phyloP scores from a whole-genome alignment of 257 asterid species.

The Echium plantagineum region DNA sequence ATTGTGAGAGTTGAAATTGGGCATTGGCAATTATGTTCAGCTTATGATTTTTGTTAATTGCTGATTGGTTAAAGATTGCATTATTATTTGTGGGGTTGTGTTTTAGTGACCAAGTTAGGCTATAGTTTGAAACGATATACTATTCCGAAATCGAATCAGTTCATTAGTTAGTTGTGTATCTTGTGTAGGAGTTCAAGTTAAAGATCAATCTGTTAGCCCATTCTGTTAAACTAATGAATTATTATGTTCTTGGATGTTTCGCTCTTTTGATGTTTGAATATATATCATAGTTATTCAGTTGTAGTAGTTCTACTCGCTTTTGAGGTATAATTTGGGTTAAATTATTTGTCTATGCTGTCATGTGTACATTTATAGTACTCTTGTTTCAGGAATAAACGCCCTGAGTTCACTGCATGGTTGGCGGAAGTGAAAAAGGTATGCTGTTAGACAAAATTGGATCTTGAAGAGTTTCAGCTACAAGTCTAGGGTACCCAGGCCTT shows the following conservation, averaged over 20 bases:
- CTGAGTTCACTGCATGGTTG: constrained; percentile 94
- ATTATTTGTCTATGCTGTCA: neutral
- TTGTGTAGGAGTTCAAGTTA: neutral
- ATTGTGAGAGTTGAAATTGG: too few species aligned
- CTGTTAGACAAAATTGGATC: neutral
- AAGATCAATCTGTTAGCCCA: neutral
- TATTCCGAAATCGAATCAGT: too few species aligned
- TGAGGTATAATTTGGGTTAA: too few species aligned
- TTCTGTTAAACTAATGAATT: neutral
- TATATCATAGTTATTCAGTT: neutral
- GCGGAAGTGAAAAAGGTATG: constrained; percentile 76
- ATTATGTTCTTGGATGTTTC: neutral
- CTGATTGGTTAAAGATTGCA: neutral
- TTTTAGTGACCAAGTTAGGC: neutral
- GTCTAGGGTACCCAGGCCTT: neutral
- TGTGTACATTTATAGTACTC: neutral
- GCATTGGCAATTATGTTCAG: too few species aligned
- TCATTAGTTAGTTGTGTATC: neutral
- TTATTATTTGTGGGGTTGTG: too few species aligned
- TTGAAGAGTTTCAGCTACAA: neutral
- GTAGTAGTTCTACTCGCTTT: neutral
- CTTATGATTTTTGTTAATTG: too few species aligned
- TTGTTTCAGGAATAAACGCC: constrained; percentile 76
- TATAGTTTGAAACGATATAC: neutral
- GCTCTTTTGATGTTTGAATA: neutral